Base-by-base conservation (phyloP, 768 basidiomycete genomes). In the Tubosaeta sp. region DNA sequence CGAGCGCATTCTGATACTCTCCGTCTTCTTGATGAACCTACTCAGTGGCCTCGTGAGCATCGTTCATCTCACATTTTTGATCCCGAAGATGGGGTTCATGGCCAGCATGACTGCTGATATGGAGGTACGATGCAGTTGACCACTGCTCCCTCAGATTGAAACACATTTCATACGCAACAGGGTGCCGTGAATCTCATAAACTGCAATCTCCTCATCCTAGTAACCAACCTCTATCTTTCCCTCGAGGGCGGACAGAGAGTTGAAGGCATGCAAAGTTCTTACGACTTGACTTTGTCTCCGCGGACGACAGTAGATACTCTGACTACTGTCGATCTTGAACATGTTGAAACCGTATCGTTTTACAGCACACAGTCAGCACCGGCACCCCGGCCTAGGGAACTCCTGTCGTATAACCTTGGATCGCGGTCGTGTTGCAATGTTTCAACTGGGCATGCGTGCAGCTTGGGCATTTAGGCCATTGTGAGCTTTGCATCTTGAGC, bases 201-300 rank as follows among this genome's bases (percentile, higher is more conserved):
- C 16, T 57, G 61, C 40, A 46, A 62, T 16, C 48, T 54, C 44
- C 52, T 62, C 35, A 48, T 52, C 30, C 36, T 62, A 21, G 55
- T 60, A n/a, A 60, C 48, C 13, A 45, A 16, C 6, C 9, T 60
- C 40, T 48, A 54, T 32, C 52, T 49, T 24, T 38, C 45, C 36
- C 24, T 60, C 18, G 52, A 36, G 29, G 41, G 35, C 0, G 56
- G 40, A 16, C 55, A 45, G 11, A 49, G 49, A 14, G 32, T 51
- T 4, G 49, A 55, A 29, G 22, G 9, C 10, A 31, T 10, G 10
- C 22, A n/a, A 8, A 7, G 35, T n/a, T 1, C 16, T 2, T 2
- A 4, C 16, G 29, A 13, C 18, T 16, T 18, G 24, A 30, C 40
- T 19, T 25, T 32, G 25, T 30, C 41, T 3, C n/a, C 25, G 11